These are phyloP conservation scores for Tetrapyrgos nigripes DNA, from an alignment of 1,284 basidiomycete species.

Conservation along the genomic window DNA sequence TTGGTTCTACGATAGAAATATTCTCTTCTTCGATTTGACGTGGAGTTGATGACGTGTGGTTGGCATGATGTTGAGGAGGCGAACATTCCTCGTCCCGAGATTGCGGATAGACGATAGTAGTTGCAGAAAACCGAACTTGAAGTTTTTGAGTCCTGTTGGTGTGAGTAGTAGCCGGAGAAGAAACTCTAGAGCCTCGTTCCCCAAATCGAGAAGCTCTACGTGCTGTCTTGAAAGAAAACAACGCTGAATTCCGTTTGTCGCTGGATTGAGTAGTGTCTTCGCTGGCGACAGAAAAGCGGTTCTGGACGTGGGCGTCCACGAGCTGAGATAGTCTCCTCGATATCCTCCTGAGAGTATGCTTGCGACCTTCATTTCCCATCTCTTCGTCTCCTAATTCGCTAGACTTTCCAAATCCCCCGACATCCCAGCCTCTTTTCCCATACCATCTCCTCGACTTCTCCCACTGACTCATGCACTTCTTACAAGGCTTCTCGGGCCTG, in stretches of 20 bases:
- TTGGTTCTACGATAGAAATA: no score
- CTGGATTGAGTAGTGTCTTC: neutral
- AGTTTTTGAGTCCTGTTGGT: neutral
- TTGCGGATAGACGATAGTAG: neutral
- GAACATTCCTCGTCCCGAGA: neutral
- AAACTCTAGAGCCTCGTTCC: neutral
- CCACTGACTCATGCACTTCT: constrained; percentile 9
- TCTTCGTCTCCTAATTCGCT: neutral
- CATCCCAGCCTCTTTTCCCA: constrained; percentile 13
- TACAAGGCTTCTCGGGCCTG: neutral
- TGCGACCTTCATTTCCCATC: neutral
- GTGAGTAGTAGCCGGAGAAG: neutral
- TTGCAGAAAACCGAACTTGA: neutral
- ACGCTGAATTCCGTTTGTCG: neutral
- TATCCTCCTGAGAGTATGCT: neutral
- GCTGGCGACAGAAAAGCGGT: neutral
- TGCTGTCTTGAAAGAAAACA: neutral
- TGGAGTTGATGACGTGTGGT: no score
- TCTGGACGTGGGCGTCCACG: neutral
- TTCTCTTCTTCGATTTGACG: no score
- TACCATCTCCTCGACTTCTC: constrained; percentile 12
- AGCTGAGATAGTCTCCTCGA: neutral
- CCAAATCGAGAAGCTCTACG: neutral
- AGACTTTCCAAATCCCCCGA: neutral
- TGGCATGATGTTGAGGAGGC: neutral